Conservation (phyloP, 2,329 filamentous ascomycete species). For the Metarhizium sp. region DNA sequence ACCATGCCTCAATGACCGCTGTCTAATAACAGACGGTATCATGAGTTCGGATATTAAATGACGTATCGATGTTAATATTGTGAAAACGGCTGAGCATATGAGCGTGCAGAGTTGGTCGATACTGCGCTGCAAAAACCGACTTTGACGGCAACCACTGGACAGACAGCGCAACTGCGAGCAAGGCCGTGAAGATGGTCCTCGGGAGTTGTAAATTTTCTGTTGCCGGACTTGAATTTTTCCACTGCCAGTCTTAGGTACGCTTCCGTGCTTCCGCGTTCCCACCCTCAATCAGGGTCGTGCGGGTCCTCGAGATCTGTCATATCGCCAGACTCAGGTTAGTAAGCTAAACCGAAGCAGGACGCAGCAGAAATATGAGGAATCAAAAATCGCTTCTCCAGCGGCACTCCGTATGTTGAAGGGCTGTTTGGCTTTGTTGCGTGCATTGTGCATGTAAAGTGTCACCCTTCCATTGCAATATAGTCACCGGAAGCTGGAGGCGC, state of each 20-base stretch:
- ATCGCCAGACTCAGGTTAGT: neutral
- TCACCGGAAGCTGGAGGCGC: neutral
- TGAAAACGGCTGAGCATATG: neutral
- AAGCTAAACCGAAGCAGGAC: neutral
- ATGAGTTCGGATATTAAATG: neutral
- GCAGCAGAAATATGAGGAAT: too few relatives aligned
- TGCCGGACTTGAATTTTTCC: neutral
- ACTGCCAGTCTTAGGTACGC: neutral
- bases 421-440: too few relatives aligned
- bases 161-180: neutral
- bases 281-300: neutral
- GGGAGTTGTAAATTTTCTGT: neutral
- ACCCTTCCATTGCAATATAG: neutral
- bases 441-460: too few relatives aligned
- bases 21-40: slow-evolving; percentile 1
- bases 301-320: slow-evolving; percentile 6
- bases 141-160: neutral
- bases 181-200: neutral
- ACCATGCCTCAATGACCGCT: neutral
- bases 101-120: neutral
- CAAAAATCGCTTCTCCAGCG: too few relatives aligned
- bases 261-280: neutral
- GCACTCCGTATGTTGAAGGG: too few relatives aligned
- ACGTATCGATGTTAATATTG: neutral
- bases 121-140: neutral